Evolutionary conservation across 208 protist species (phyloP).

Genomic region (Wallacemonas sp.): DNA sequence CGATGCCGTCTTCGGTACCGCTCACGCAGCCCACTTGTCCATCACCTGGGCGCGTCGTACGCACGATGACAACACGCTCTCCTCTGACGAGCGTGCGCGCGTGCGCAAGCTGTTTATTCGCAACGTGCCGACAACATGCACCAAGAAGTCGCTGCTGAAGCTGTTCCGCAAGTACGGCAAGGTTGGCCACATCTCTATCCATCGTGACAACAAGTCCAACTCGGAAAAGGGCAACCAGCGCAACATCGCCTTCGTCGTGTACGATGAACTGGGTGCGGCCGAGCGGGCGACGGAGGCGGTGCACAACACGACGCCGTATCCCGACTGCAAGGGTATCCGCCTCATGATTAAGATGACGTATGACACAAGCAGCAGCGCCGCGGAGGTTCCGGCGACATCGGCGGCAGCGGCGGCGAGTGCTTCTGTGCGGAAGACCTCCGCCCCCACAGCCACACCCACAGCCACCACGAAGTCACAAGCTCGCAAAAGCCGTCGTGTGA

Average conservation of each 20-base stretch:
- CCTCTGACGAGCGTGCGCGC: conserved; percentile 47
- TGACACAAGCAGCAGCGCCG: conserved; percentile 18
- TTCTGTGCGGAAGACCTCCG: background rate
- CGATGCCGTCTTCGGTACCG: conserved; percentile 14
- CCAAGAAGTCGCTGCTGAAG: conserved; percentile 28
- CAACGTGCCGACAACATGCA: conserved; percentile 73
- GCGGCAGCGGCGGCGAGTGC: background rate
- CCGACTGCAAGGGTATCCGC: conserved; percentile 46
- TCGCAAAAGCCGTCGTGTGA: too few relatives aligned
- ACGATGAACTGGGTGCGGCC: conserved; percentile 47
- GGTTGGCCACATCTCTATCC: conserved; percentile 56
- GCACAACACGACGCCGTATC: conserved; percentile 59
- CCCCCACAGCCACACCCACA: background rate
- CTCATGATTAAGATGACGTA: conserved; percentile 69
- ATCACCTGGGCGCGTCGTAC: conserved; percentile 72
- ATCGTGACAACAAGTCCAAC: conserved; percentile 50
- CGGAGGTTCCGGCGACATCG: background rate
- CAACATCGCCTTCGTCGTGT: conserved; percentile 83
- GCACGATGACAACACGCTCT: conserved; percentile 63
- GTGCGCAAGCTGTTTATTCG: conserved; percentile 86
- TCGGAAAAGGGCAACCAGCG: conserved; percentile 40
- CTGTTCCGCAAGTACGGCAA: conserved; percentile 50
- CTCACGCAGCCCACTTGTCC: conserved; percentile 28
- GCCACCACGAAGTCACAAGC: too few relatives aligned
- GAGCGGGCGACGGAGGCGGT: conserved; percentile 48